Conservation (phyloP, 1,139 yeast species). For the Yamadazyma jaroonii region DNA sequence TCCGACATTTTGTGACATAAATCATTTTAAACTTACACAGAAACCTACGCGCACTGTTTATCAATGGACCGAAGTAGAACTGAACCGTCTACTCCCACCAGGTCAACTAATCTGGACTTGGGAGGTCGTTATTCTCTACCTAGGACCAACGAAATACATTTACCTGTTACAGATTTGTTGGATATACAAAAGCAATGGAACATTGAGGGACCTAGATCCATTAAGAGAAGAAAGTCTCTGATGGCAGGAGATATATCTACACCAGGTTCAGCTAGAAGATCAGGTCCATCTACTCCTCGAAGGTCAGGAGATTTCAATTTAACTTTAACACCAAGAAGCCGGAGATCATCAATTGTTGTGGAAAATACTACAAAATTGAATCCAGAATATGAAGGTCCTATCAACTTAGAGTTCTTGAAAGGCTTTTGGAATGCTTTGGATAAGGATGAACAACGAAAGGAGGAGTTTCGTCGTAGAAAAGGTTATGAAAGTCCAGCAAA, state of each 20-base stretch:
- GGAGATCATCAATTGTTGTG: constrained; percentile 32
- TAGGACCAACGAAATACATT: constrained; percentile 13
- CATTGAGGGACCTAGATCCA: constrained; percentile 1
- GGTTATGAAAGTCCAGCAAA: background rate
- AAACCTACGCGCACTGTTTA: background rate
- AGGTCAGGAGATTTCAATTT: constrained; percentile 4
- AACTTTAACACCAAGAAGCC: constrained; percentile 8
- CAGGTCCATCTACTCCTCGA: background rate
- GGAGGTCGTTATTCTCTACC: background rate
- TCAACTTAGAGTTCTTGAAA: constrained; percentile 37
- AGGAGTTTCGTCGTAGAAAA: background rate
- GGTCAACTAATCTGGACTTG: background rate
- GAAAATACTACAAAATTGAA: constrained; percentile 26
- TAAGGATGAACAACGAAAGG: constrained; percentile 13
- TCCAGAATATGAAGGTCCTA: constrained; percentile 35
- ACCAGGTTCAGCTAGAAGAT: constrained; percentile 2
- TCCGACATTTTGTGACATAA: no score
- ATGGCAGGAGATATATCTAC: constrained; percentile 6
- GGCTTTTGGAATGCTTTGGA: constrained; percentile 33
- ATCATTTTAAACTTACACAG: no score
- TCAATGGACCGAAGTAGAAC: constrained; percentile 11
- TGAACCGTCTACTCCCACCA: constrained; percentile 26
- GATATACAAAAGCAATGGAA: constrained; percentile 5
- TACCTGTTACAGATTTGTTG: constrained; percentile 6
- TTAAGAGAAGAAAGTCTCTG: constrained; percentile 5